Evolutionary conservation across 2,329 filamentous ascomycete species (phyloP).

Genomic region (Aspergillus arachidicola): DNA sequence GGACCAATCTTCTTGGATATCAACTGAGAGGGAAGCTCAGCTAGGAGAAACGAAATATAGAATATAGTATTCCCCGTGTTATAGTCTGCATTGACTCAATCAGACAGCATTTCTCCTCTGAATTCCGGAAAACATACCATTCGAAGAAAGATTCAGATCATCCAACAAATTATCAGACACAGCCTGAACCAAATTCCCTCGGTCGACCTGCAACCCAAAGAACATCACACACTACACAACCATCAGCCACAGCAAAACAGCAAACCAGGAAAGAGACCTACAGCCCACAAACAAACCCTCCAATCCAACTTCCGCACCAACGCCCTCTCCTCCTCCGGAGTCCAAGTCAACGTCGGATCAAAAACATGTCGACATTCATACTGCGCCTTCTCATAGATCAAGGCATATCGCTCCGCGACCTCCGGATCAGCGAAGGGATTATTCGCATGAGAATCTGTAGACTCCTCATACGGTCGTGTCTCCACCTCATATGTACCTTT

Average conservation of each 20-base stretch:
- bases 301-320: constrained; percentile 29
- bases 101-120: constrained; percentile 39
- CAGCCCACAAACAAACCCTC: constrained; percentile 28
- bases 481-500: background rate
- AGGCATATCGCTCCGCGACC: constrained; percentile 57
- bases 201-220: constrained; percentile 61
- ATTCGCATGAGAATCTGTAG: background rate
- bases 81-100: constrained; percentile 52
- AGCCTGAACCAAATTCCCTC: constrained; percentile 61
- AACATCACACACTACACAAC: constrained; percentile 55
- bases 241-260: background rate
- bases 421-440: constrained; percentile 53
- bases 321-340: constrained; percentile 34
- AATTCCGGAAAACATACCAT: constrained; percentile 45
- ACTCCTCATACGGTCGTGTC: background rate
- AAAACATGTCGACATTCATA: constrained; percentile 50
- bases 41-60: constrained; percentile 54
- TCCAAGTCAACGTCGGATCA: constrained; percentile 42
- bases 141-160: constrained; percentile 35
- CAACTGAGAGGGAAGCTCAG: constrained; percentile 61
- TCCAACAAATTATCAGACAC: constrained; percentile 60
- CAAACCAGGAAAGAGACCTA: constrained; percentile 17
- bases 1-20: constrained; percentile 58
- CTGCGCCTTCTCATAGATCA: constrained; percentile 57
- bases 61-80: constrained; percentile 58